Evolutionary conservation across 1,284 basidiomycete species (phyloP), one percentile per base, ranked within the genome.

Genomic region (Moesziomyces sp.): DNA sequence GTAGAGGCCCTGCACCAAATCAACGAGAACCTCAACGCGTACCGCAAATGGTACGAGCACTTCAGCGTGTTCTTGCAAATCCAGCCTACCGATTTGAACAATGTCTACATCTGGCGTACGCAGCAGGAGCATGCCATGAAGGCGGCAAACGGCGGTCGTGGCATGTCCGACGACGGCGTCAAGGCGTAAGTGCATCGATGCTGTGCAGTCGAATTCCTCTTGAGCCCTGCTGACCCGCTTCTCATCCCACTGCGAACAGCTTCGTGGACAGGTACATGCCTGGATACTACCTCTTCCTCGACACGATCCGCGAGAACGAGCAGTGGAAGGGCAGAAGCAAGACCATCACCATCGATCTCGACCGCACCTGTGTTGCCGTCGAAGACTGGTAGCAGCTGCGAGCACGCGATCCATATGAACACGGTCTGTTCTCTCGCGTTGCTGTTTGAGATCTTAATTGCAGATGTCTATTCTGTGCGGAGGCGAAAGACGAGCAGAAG

Each of bases 191-290:
- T 63, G 11, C 14, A 28, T 38, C 14, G 23, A 35, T 21, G 9
- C 7, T 46, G n/a, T 10, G 13, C 0, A 33, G 30, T 33, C 10
- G 30, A 33, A n/a, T n/a, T n/a, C n/a, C n/a, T n/a, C n/a, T n/a
- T n/a, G n/a, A n/a, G n/a, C n/a, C n/a, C n/a, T n/a, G n/a, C n/a
- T n/a, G n/a, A n/a, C n/a, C n/a, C n/a, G n/a, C 13, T 33, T 13
- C 30, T 33, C 10, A 33, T 33, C 1, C 30, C 2, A 33, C 5
- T 10, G 30, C 30, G 30, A 0, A 24, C 48, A 63, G 66, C 2
- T 74, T 74, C 40, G 71, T 74, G 3, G 71, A 74, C 38, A 56
- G 71, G n/a, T 74, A 91, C 71, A 89, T 91, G 57, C 90, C 60
- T 2, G 57, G 61, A 10, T 64, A 64, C 46, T 18, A 66, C 23